Base-by-base conservation (phyloP, 2,329 filamentous ascomycete species). In the Cercospora sojina region DNA sequence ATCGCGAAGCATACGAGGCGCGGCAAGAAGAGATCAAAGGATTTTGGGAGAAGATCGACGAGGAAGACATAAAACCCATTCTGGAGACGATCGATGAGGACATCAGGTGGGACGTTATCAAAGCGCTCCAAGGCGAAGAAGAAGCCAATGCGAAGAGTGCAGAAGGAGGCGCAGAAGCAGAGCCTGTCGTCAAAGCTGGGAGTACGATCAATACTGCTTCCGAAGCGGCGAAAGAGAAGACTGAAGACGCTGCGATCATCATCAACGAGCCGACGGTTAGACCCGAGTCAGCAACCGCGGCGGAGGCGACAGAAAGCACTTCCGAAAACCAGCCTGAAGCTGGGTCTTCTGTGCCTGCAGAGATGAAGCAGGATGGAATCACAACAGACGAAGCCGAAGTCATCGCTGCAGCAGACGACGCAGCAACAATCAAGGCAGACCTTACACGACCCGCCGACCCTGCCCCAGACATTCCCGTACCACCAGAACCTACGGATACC, bases 41-140 rank as follows among this genome's bases (percentile, higher is more conserved):
- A 18, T 98, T 93, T 77, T 99, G 95, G 95, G 81, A 88, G 1
- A 86, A 90, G 5, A 88, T 93, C 0, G 92, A 97, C 73, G 89
- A 93, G 76, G 89, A 90, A 69, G 84, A 91, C 49, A 90, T 97
- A 75, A 88, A 91, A 80, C 92, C 86, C 0, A 83, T 89, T 18
- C 74, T 90, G 49, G 83, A 83, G 23, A 73, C 75, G 7, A 78
- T 94, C 60, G 87, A 91, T 47, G 86, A 89, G 3, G 86, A 87
- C 53, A 83, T 89, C 65, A 83, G 86, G 67, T 85, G 85, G 10
- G 83, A 86, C 49, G 89, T 93, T 0, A 77, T 90, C 67, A 84
- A 86, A 67, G 84, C 86, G 23, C 80, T 92, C 53, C 88, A 82
- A 64, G 79, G 79, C 13, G 74, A 79, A 20, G 76, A 77, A 51